Evolutionary conservation across 2,329 filamentous ascomycete species (phyloP), one percentile per base, ranked within the genome.

Genomic region (Fusarium phyllophilum): DNA sequence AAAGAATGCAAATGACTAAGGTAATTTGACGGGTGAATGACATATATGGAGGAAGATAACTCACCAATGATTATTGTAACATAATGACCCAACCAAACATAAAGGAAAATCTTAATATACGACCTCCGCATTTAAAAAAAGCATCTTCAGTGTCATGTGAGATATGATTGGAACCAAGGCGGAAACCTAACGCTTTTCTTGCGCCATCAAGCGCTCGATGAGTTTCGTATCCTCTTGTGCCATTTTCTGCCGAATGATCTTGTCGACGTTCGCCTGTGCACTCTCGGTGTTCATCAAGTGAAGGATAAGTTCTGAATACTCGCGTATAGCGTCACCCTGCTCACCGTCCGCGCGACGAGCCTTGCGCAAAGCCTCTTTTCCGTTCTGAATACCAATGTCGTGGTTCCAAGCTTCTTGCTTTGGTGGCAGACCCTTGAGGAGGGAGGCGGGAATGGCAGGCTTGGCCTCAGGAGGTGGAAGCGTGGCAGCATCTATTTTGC

Each of bases 291-390:
- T 80, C 62, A 90, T 82, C 39, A 90, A 80, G 63, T 86, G 83
- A 54, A 87, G 76, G 24, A 92, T 85, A 29, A 91, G 81, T 69
- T 89, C 88, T 52, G 86, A 87, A 76, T 90, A 92, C 79, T 91
- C 90, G 59, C 87, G 83, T 36, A 92, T 83, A 9, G 84, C 90
- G 73, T 91, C 89, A 36, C 89, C 89, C 65, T 87, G 87, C 73
- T 87, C 85, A n/a, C 86, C 85, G 3, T 85, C 84, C 36, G 85
- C 84, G 38, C 83, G 82, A 65, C 87, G 84, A 39, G 87, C 86
- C 61, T 81, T 84, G 46, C 86, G 86, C 66, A 92, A 81, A 20
- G 86, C 86, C 26, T 86, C 83, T 49, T 89, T 86, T 4, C 89
- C 91, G 26, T 86, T 86, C 61, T 86, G 83, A 55, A 90, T 84